These are phyloP conservation scores for Ettlia oleoabundans DNA, from an alignment of 139 green algal species.

Conservation along the genomic window DNA sequence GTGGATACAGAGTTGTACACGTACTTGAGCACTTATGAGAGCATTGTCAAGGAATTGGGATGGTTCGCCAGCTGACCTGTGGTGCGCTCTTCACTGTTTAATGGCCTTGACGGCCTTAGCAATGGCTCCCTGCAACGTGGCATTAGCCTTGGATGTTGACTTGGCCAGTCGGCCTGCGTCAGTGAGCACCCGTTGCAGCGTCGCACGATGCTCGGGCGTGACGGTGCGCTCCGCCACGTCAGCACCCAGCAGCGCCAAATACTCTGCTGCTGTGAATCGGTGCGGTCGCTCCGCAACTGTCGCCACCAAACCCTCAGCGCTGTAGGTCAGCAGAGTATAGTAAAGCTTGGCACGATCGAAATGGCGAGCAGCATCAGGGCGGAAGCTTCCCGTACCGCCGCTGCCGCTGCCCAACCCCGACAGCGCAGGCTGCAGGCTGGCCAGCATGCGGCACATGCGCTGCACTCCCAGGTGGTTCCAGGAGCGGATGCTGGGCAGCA, in stretches of 20 bases:
- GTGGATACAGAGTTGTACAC: too few relatives aligned
- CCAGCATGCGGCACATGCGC: conserved; percentile 68
- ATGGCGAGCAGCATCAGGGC: conserved; percentile 20
- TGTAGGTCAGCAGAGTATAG: conserved; percentile 58
- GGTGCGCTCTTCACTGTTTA: not conserved
- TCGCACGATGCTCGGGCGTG: conserved; percentile 6
- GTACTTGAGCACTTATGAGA: too few relatives aligned
- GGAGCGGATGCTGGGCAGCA: conserved; percentile 58
- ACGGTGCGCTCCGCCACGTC: conserved; percentile 33
- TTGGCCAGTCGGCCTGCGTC: conserved; percentile 16
- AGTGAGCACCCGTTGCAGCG: conserved; percentile 27
- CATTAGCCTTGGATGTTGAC: not conserved
- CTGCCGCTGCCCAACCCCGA: conserved; percentile 30
- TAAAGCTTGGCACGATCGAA: conserved; percentile 56
- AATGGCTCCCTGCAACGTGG: conserved; percentile 19
- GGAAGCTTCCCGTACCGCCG: conserved; percentile 13
- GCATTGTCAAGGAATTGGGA: not conserved
- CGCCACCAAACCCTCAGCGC: conserved; percentile 57
- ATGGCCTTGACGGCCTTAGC: conserved; percentile 17
- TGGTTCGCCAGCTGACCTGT: not conserved
- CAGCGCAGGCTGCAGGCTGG: conserved; percentile 54
- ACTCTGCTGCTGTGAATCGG: conserved; percentile 64
- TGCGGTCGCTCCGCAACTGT: conserved; percentile 54
- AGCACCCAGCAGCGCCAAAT: conserved; percentile 58
- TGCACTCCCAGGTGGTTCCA: conserved; percentile 68